These are phyloP conservation scores for Penicillium canariense DNA, from an alignment of 495 filamentous ascomycete species.

Conservation along the genomic window DNA sequence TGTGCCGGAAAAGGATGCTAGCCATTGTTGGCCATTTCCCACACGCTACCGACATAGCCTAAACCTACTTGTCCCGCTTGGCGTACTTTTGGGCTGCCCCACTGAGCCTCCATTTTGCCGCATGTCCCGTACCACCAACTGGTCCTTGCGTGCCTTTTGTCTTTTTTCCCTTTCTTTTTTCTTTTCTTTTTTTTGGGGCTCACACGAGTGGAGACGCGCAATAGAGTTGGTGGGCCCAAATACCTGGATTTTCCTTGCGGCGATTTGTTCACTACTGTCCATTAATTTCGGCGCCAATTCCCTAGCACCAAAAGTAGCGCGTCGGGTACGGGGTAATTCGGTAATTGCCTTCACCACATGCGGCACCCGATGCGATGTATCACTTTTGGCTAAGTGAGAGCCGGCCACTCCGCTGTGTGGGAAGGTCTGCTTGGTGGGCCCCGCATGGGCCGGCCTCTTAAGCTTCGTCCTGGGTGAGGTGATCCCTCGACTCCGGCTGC, in stretches of 20 bases:
- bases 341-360: background rate
- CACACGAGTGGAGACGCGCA: constrained; percentile 7
- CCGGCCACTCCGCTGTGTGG: background rate
- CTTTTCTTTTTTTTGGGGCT: too few relatives aligned
- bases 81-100: constrained; percentile 6
- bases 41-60: background rate
- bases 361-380: background rate
- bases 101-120: background rate
- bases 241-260: constrained; percentile 17
- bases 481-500: background rate
- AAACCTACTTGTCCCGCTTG: background rate
- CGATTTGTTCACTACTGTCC: constrained; percentile 6
- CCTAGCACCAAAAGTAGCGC: background rate
- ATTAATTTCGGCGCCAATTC: too few relatives aligned
- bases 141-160: constrained; percentile 4
- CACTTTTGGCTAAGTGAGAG: background rate
- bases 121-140: background rate
- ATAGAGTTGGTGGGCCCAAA: constrained; percentile 27
- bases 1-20: background rate
- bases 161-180: background rate
- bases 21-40: background rate
- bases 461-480: background rate
- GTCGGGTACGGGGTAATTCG: background rate
- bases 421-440: background rate
- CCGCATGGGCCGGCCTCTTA: background rate